Base-by-base conservation (phyloP, 768 basidiomycete species). In the Xerocomellus chrysenteron region DNA sequence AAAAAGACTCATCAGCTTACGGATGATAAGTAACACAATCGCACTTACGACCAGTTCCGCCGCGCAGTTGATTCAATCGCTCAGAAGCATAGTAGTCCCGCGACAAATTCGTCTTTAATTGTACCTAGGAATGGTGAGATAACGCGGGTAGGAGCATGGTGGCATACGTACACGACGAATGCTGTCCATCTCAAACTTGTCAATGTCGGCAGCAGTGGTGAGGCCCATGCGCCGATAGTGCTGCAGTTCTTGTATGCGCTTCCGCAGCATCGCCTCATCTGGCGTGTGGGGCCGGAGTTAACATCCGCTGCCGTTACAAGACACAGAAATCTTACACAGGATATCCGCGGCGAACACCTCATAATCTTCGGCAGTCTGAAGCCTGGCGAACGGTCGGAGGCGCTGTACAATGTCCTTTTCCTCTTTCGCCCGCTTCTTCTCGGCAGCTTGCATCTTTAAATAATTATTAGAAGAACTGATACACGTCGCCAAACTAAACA, bases 331-430 rank as follows among this genome's bases (percentile, higher is more conserved):
- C 89, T 49, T 77, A 98, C 95, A 98, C 26, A 98, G 79, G 56
- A 98, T 82, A 53, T 97, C 96, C 12, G 93, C 82, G 5, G 88
- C 79, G 67, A 98, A 91, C 4, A 79, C 79, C 69, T 99, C 97
- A 63, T 88, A 95, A 66, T 99, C 96, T 56, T 90, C 85, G 1
- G 90, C 88, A 0, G 93, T 94, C 69, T 97, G 94, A 36, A 98
- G 75, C 51, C 87, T 84, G 28, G 96, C 84, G 71, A 98, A 98
- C 3, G 94, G 92, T 60, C 95, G 89, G 52, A 95, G 80, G 26
- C 94, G 85, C 63, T 92, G 86, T 24, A 94, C 73, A 53, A 98
- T 87, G 59, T 98, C 97, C 61, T 90, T 85, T 65, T 98, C 95
- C 59, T 98, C 96, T 64, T 90, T 87, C 9, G 83, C 82, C 17